Base-by-base conservation (phyloP, 495 filamentous ascomycete genomes). In the Tricharina praecox region DNA sequence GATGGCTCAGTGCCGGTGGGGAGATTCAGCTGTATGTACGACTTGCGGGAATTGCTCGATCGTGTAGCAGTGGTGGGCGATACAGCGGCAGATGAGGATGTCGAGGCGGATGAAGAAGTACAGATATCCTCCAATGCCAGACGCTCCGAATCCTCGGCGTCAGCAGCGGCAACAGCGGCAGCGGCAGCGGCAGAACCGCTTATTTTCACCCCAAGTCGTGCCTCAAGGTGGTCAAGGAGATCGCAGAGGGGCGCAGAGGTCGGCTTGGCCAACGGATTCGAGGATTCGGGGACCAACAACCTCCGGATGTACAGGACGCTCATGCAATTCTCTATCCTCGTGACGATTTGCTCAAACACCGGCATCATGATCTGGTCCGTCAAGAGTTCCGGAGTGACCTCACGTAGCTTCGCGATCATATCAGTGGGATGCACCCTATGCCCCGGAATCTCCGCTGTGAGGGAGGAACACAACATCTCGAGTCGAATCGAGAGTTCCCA, bases 271-370 rank as follows among this genome's bases (percentile, higher is more conserved):
- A 48, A 18, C 4, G 11, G 9, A 36, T 16, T 16, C 13, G 36
- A 25, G 28, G 7, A 11, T 4, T 43, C 34, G 10, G 48, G 36
- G 7, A 43, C 3, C 9, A 61, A 45, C 13, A 61, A 38, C 19
- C 39, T 54, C 25, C 58, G 52, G 13, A 61, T 28, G 36, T 49
- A 51, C 19, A 61, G 40, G 26, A 37, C 50, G 45, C 48, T 36
- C 58, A 61, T 61, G 26, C 59, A 52, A 23, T 54, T 61, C 54
- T 99, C 90, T 59, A 99, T 93, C 48, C 90, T 74, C 49, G 82
- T 84, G 48, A 96, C 79, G 67, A 93, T 84, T 59, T 95, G 87
- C 59, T 93, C 88, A 54, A 96, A 72, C 61, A 96, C 80, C 56
- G 82, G 82, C 33, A 88, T 59, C 55, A 94, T 64, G 58, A 88